Conservation (phyloP, 306 rosid genomes). For the Lathyrus sativus region DNA sequence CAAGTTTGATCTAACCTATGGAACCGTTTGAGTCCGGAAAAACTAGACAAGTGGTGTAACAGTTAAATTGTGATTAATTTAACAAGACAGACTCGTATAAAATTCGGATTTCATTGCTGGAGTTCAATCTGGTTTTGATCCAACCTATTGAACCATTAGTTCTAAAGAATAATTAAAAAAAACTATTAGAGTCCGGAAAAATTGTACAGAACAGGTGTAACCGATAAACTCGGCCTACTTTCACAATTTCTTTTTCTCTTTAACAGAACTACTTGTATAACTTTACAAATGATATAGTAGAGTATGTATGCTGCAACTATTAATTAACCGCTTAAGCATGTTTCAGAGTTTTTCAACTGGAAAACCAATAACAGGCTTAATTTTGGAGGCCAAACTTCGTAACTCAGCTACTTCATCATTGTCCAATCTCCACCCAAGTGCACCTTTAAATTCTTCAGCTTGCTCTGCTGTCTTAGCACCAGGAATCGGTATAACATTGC, state of each 20-base stretch:
- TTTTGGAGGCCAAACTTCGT: constrained; percentile 68
- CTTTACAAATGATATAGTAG: constrained; percentile 21
- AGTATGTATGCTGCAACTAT: background rate
- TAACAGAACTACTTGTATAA: background rate
- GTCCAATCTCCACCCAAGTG: constrained; percentile 79
- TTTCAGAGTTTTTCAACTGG: constrained; percentile 79
- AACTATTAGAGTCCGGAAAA: no score
- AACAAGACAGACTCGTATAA: no score
- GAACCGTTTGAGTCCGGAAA: no score
- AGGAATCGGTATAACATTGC: constrained; percentile 88
- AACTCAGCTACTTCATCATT: constrained; percentile 69
- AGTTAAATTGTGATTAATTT: no score
- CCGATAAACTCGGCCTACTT: no score
- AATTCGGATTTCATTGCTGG: no score
- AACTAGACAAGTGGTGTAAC: no score
- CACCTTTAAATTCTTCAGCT: constrained; percentile 77
- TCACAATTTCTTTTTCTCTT: constrained; percentile 9
- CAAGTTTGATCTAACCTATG: no score
- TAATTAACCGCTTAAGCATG: constrained; percentile 13
- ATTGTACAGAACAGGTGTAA: no score
- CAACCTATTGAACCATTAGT: no score
- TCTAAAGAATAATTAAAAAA: no score
- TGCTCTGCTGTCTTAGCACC: constrained; percentile 90
- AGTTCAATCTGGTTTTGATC: no score
- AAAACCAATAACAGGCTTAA: constrained; percentile 67